Evolutionary conservation across 2,329 filamentous ascomycete genomes (phyloP).

Genomic region (Neonectria faginata): DNA sequence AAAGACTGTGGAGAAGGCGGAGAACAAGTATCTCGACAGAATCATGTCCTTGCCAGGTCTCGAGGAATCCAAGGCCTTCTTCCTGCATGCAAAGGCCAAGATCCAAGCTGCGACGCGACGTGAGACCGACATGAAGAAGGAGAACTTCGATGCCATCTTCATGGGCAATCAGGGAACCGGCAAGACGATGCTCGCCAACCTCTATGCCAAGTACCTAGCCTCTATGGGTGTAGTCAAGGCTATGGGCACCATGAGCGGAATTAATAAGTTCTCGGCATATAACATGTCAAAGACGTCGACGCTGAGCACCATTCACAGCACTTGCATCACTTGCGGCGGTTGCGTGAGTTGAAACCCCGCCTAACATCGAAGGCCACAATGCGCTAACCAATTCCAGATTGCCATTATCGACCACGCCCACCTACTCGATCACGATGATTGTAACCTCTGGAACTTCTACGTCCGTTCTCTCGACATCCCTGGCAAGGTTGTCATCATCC

Average conservation of each 20-base stretch:
- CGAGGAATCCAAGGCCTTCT: constrained; percentile 69
- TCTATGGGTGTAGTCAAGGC: constrained; percentile 45
- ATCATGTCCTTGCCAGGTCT: constrained; percentile 73
- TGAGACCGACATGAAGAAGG: constrained; percentile 61
- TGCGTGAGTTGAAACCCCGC: constrained; percentile 58
- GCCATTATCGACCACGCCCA: constrained; percentile 47
- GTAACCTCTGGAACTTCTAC: constrained; percentile 46
- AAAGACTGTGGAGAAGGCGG: constrained; percentile 60
- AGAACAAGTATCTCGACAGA: constrained; percentile 66
- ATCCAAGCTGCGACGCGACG: constrained; percentile 65
- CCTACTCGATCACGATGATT: constrained; percentile 45
- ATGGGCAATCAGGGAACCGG: constrained; percentile 48
- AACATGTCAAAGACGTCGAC: constrained; percentile 51
- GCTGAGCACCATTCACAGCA: constrained; percentile 56
- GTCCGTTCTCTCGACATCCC: constrained; percentile 43
- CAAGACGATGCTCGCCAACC: constrained; percentile 46
- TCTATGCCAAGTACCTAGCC: constrained; percentile 47
- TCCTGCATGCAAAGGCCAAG: constrained; percentile 56
- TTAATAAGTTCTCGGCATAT: constrained; percentile 45
- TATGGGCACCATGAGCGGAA: constrained; percentile 59
- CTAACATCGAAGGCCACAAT: neutral
- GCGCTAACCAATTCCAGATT: constrained; percentile 39
- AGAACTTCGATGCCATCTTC: constrained; percentile 48
- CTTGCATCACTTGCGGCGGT: constrained; percentile 60
- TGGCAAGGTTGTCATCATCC: constrained; percentile 45